Percentiles rank a stretch among this genome's conserved stretches.
These are phyloP conservation scores for Neurospora africana DNA, from an alignment of 495 filamentous ascomycete genomes.

Conservation along the genomic window DNA sequence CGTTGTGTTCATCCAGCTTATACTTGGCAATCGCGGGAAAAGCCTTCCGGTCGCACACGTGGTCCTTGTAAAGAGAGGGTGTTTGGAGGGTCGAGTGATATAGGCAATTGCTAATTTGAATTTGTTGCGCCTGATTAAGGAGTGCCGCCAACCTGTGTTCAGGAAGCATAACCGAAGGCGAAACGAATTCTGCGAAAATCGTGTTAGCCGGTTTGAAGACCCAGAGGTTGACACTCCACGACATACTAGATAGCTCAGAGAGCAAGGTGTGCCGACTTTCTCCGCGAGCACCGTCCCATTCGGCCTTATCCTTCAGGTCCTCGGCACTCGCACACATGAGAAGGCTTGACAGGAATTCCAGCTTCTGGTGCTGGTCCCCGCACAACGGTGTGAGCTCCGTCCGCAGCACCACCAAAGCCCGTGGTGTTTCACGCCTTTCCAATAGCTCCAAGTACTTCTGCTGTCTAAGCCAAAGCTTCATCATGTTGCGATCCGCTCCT, in stretches of 20 bases:
- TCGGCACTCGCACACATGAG: conserved; percentile 79
- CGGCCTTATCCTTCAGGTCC: conserved; percentile 67
- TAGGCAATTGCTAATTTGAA: conserved; percentile 70
- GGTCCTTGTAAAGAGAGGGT: conserved; percentile 82
- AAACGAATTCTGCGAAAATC: conserved; percentile 59
- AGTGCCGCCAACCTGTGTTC: conserved; percentile 81
- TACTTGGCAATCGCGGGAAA: conserved; percentile 61
- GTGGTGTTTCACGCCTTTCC: conserved; percentile 59
- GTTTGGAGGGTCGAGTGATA: conserved; percentile 77
- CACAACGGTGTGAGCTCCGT: conserved; percentile 82
- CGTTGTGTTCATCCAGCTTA: conserved; percentile 62
- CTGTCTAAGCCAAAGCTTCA: conserved; percentile 68
- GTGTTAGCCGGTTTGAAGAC: conserved; percentile 3
- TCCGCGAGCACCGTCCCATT: conserved; percentile 80
- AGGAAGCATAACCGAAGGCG: conserved; percentile 96
- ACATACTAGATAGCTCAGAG: conserved; percentile 73
- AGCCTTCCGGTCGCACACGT: conserved; percentile 66
- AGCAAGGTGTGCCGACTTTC: conserved; percentile 67
- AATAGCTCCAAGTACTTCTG: conserved; percentile 94
- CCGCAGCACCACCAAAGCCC: conserved; percentile 70
- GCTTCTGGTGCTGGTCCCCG: conserved; percentile 54
- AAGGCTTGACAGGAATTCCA: conserved; percentile 79
- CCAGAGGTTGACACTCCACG: neutral
- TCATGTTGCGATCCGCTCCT: conserved; percentile 33
- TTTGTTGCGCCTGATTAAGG: conserved; percentile 70